Conservation (phyloP, 2,329 filamentous ascomycete species). For the Aspergillus latus region DNA sequence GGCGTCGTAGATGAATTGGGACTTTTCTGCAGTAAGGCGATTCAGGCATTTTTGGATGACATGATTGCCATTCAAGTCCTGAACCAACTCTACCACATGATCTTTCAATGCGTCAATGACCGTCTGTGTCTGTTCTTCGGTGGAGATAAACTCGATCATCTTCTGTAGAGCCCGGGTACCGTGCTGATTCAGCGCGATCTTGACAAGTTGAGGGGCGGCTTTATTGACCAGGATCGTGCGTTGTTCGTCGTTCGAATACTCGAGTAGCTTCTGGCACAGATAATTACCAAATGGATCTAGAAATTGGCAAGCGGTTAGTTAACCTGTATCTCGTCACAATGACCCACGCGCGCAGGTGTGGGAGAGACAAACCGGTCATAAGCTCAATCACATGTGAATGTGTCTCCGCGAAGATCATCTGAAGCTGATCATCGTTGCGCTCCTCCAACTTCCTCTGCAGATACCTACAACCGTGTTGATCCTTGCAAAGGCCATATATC, state of each 20-base stretch:
- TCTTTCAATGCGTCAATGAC: constrained; percentile 82
- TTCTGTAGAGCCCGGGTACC: constrained; percentile 95
- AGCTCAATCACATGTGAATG: constrained; percentile 92
- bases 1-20: constrained; percentile 95
- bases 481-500: constrained; percentile 90
- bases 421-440: constrained; percentile 75
- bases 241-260: constrained; percentile 93
- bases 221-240: constrained; percentile 90
- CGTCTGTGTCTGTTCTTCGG: constrained; percentile 76
- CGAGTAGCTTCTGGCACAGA: constrained; percentile 95
- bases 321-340: background rate
- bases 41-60: constrained; percentile 99
- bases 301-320: constrained; percentile 22
- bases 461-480: constrained; percentile 96
- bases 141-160: constrained; percentile 98
- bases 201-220: constrained; percentile 80
- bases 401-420: constrained; percentile 93
- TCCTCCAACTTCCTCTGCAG: constrained; percentile 97
- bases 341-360: background rate
- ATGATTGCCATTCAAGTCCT: constrained; percentile 97
- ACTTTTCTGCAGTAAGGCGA: constrained; percentile 78
- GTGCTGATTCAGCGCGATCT: constrained; percentile 94
- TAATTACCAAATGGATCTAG: constrained; percentile 96
- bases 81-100: constrained; percentile 89
- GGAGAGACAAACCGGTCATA: constrained; percentile 68